A percentile compares a stretch with the other conserved stretches of the same genome.
Conservation (phyloP, 2,329 filamentous ascomycete species). For the Fusarium sp. region DNA sequence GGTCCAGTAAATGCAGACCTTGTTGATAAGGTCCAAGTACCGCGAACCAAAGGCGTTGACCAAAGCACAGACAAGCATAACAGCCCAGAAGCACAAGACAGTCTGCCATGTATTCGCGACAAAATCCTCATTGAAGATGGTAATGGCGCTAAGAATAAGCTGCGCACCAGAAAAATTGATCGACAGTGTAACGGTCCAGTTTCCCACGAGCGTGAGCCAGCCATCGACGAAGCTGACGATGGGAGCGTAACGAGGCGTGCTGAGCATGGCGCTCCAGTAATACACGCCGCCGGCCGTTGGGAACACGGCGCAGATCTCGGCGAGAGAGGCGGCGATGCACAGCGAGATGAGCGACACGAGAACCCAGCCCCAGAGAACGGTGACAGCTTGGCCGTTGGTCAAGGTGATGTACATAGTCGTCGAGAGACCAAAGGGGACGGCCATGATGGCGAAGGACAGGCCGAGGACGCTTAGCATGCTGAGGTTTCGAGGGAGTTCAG, state of each 20-base stretch:
- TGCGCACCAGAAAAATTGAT: constrained; percentile 78
- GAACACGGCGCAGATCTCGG: constrained; percentile 79
- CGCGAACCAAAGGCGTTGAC: constrained; percentile 73
- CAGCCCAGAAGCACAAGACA: constrained; percentile 78
- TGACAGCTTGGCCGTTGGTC: constrained; percentile 78
- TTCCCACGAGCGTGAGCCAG: constrained; percentile 79
- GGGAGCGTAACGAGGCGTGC: constrained; percentile 70
- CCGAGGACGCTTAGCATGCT: constrained; percentile 62
- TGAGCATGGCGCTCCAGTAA: constrained; percentile 78
- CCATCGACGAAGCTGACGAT: constrained; percentile 77
- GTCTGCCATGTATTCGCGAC: constrained; percentile 74
- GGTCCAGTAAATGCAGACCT: constrained; percentile 79
- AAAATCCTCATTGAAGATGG: constrained; percentile 72
- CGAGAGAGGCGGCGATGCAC: constrained; percentile 76
- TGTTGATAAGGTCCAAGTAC: constrained; percentile 74
- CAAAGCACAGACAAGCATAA: constrained; percentile 71
- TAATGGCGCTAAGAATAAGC: constrained; percentile 75
- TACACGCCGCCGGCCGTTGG: constrained; percentile 73
- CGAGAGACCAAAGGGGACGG: constrained; percentile 62
- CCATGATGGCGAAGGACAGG: constrained; percentile 64
- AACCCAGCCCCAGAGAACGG: constrained; percentile 77
- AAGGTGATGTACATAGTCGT: constrained; percentile 64
- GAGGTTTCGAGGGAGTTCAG: constrained; percentile 63
- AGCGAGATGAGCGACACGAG: constrained; percentile 76
- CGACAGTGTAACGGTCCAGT: constrained; percentile 76